These are phyloP conservation scores for Diaporthe citri DNA, from an alignment of 2,329 filamentous ascomycete species.

Conservation along the genomic window DNA sequence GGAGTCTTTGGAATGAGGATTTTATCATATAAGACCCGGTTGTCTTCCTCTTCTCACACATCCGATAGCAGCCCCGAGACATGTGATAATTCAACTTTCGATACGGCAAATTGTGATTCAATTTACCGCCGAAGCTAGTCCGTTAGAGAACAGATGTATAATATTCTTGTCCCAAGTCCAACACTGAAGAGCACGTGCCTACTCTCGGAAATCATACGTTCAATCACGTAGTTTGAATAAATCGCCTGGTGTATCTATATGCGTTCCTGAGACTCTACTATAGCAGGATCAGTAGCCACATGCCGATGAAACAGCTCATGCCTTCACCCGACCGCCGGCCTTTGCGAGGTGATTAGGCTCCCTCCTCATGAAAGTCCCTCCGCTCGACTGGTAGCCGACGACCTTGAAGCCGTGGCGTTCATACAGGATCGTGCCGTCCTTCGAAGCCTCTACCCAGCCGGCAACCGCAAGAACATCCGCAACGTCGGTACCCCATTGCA, in stretches of 20 bases:
- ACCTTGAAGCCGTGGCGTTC: slow-evolving; percentile 9
- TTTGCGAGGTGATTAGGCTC: neutral
- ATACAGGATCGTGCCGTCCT: slow-evolving; percentile 46
- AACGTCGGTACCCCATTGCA: slow-evolving; percentile 52
- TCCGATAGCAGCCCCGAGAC: neutral
- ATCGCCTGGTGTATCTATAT: neutral
- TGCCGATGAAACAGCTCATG: neutral
- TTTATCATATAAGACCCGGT: neutral
- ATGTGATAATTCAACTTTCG: neutral
- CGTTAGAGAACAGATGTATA: neutral
- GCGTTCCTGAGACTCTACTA: neutral
- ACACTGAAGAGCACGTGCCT: neutral
- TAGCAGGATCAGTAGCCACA: neutral
- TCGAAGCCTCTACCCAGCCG: slow-evolving; percentile 53
- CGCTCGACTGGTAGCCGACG: neutral
- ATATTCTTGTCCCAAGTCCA: neutral
- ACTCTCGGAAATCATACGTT: neutral
- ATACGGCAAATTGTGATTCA: too few species aligned
- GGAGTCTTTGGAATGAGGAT: neutral
- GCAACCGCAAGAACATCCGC: slow-evolving; percentile 53
- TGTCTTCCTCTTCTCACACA: neutral
- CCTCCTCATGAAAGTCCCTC: slow-evolving; percentile 11
- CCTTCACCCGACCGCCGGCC: neutral
- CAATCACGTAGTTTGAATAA: neutral
- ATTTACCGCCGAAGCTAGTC: neutral